These are phyloP conservation scores for Calonectria crousiana DNA, from an alignment of 2,329 filamentous ascomycete genomes.

Conservation along the genomic window DNA sequence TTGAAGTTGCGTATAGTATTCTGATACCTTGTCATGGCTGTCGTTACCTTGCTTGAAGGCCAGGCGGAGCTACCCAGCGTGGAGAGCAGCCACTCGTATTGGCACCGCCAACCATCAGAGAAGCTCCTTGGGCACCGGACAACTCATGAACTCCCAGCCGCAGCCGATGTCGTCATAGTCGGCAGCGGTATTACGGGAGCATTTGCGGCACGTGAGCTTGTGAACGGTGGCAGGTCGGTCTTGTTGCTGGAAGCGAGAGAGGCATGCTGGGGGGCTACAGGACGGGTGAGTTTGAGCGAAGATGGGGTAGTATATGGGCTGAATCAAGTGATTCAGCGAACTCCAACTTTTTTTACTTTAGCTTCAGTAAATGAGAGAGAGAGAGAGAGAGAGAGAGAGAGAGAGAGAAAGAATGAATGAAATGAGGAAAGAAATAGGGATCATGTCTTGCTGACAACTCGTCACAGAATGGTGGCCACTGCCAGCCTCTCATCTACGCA, in stretches of 20 bases:
- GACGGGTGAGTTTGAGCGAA: conserved; percentile 65
- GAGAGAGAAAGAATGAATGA: not conserved
- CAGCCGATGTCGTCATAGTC: conserved; percentile 77
- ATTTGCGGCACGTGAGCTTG: conserved; percentile 75
- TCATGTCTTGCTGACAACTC: conserved; percentile 15
- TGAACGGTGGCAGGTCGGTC: conserved; percentile 64
- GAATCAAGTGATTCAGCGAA: not conserved
- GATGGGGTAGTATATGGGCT: not conserved
- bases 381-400: not conserved
- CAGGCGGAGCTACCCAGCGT: conserved; percentile 70
- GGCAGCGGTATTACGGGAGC: conserved; percentile 84
- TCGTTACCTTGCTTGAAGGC: conserved; percentile 44
- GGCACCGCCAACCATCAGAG: conserved; percentile 76
- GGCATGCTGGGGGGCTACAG: conserved; percentile 86
- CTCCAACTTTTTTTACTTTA: no score
- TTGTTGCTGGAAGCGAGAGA: conserved; percentile 83
- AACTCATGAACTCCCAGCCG: conserved; percentile 70
- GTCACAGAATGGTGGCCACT: conserved; percentile 76
- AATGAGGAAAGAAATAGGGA: not conserved
- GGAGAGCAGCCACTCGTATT: conserved; percentile 76
- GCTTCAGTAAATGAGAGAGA: not conserved
- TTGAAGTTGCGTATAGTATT: not conserved
- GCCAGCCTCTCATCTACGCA: conserved; percentile 77
- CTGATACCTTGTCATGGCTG: conserved; percentile 45
- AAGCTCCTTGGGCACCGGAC: conserved; percentile 76